phyloP scores from a whole-genome alignment of 192 early-diverging fungal genomes.

The Coemansia guatemalensis region DNA sequence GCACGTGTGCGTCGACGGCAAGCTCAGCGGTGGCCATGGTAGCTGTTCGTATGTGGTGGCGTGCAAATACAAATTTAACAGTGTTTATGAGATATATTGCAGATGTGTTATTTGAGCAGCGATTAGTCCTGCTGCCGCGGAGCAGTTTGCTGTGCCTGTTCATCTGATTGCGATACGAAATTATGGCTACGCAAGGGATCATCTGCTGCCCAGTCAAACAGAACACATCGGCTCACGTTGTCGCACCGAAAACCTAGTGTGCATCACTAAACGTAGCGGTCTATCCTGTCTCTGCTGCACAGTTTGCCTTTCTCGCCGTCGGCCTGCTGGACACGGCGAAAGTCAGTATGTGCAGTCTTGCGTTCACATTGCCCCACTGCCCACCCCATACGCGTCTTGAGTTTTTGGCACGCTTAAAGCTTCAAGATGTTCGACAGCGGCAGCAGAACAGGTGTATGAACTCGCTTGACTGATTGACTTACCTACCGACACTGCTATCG shows the following conservation, averaged over 20 bases:
- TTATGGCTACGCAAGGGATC: not conserved
- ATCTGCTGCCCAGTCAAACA: not conserved
- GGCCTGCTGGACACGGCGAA: too few species aligned
- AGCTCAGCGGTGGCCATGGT: conserved; percentile 22
- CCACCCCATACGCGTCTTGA: too few species aligned
- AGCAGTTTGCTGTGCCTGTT: not conserved
- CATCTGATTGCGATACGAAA: not conserved
- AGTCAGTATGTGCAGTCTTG: too few species aligned
- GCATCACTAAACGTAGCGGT: too few species aligned
- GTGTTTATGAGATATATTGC: not conserved
- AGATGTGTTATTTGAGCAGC: not conserved
- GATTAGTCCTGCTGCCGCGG: not conserved
- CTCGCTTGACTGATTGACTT: not conserved
- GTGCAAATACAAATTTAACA: not conserved
- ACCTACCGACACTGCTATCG: not conserved
- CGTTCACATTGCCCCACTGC: too few species aligned
- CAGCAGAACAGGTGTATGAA: not conserved
- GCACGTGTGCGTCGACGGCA: conserved; percentile 57
- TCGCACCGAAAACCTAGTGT: too few species aligned
- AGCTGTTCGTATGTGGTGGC: not conserved
- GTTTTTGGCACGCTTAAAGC: too few species aligned
- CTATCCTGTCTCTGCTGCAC: too few species aligned
- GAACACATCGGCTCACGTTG: not conserved
- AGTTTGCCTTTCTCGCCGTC: too few species aligned
- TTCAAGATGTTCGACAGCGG: too few species aligned